Base-by-base conservation (phyloP, 108 stramenopile species). In the Poteriospumella lacustris region DNA sequence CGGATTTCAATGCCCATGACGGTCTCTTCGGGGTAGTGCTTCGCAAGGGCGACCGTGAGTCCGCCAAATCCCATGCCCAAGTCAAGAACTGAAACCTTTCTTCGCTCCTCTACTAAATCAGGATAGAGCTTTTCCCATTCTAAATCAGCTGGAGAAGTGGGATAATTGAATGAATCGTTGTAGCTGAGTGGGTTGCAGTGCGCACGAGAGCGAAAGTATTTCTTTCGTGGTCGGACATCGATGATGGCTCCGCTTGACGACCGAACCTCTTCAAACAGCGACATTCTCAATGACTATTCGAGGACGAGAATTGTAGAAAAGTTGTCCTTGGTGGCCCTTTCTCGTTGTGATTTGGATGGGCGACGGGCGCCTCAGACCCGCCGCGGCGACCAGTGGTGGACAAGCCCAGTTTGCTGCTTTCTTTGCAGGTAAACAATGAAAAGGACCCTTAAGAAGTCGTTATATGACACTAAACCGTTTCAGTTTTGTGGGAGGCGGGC, bases 131-230 rank as follows among this genome's bases (percentile, higher is more conserved):
- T 86, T 0, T 84, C 86, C 96, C 96, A 96, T 79, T 94, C 92
- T 84, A 94, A 91, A n/a, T 84, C 56, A 2, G 80, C 80, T 2
- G 93, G 94, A 38, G 83, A 82, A 15, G 82, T 44, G 64, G 96
- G 96, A 85, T 95, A 97, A 26, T 87, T 82, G 83, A 92, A 93
- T 68, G 87, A 77, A 80, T 96, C 92, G 82, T 96, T 96, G 89
- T 94, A 92, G 28, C 91, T 91, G 29, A 97, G 85, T 24, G 96
- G 96, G 86, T 97, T 97, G 80, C 91, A 92, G 83, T 97, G 96
- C 26, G 96, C 96, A 12, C 96, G 90, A 79, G 91, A 90, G 34
- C 96, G 90, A 87, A 95, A 97, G 78, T 92, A 97, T 52, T 92
- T 91, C 85, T 97, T 97, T 82, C 94, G 91, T 39, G 86, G 86